phyloP scores from a whole-genome alignment of 2,329 filamentous ascomycete genomes.

The Alternaria viburni region DNA sequence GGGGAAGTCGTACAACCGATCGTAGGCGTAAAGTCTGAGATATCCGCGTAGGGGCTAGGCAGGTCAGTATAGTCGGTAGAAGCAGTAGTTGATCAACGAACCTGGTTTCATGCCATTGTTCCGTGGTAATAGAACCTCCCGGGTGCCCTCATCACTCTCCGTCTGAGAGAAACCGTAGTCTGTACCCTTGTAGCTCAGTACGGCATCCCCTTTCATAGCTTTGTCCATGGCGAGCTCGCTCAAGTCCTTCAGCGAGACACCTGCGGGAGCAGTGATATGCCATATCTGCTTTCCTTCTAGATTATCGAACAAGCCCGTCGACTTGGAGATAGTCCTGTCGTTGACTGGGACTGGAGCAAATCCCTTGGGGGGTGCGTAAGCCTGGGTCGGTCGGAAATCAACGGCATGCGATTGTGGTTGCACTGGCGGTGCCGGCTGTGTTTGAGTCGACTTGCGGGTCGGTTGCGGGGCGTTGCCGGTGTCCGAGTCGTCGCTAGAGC shows the following conservation, averaged over 20 bases:
- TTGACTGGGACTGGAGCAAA: constrained; percentile 59
- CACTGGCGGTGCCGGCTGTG: constrained; percentile 6
- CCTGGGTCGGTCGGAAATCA: constrained; percentile 43
- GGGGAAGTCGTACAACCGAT: constrained; percentile 64
- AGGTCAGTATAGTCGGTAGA: constrained; percentile 11
- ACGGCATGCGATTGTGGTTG: constrained; percentile 36
- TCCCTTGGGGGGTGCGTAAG: constrained; percentile 50
- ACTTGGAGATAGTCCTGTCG: constrained; percentile 43
- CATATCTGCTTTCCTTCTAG: constrained; percentile 76
- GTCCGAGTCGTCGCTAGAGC: constrained; percentile 49
- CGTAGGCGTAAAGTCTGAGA: constrained; percentile 70
- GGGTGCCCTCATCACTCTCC: constrained; percentile 59
- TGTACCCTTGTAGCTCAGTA: constrained; percentile 68
- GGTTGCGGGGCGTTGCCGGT: constrained; percentile 32
- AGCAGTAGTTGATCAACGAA: constrained; percentile 46
- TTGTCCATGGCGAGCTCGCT: constrained; percentile 69
- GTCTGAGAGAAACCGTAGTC: constrained; percentile 66
- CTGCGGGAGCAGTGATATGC: constrained; percentile 78
- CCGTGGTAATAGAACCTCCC: constrained; percentile 67
- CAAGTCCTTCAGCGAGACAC: constrained; percentile 71
- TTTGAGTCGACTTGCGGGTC: constrained; percentile 19
- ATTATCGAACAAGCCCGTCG: constrained; percentile 62
- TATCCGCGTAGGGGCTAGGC: constrained; percentile 47
- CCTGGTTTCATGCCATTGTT: constrained; percentile 62
- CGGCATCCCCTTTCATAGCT: constrained; percentile 58